Percentiles rank a stretch among this genome's conserved stretches.
Conservation (phyloP, 176 grass and related monocot species). For the Echinochloa phyllopogon region DNA sequence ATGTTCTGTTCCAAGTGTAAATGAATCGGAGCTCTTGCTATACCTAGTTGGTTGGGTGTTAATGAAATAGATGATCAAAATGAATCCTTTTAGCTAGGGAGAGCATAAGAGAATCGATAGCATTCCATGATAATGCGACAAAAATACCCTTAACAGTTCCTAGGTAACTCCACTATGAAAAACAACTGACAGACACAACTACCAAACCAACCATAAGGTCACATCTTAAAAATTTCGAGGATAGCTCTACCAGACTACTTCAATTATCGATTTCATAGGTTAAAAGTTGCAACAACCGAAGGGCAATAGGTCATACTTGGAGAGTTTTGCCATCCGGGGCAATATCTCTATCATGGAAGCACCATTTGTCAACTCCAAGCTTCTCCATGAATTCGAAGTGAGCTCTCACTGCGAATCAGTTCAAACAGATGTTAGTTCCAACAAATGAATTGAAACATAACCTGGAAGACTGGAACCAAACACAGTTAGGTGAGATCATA, state of each 20-base stretch:
- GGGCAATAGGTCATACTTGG: constrained; percentile 50
- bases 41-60: neutral
- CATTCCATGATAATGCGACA: neutral
- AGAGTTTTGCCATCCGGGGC: constrained; percentile 87
- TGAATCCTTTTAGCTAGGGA: neutral
- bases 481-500: constrained; percentile 41
- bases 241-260: neutral
- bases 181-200: constrained; percentile 39
- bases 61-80: constrained; percentile 23
- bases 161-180: neutral
- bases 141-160: neutral
- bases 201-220: neutral
- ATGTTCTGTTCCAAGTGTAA: neutral
- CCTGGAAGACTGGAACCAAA: neutral
- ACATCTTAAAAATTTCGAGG: neutral
- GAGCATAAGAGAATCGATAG: neutral
- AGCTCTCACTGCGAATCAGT: constrained; percentile 72
- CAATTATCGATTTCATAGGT: neutral
- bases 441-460: neutral
- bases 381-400: constrained; percentile 98
- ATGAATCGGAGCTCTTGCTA: neutral
- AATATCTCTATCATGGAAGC: constrained; percentile 98
- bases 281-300: constrained; percentile 7
- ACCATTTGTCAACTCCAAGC: constrained; percentile 95
- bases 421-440: constrained; percentile 23